phyloP scores from a whole-genome alignment of 768 basidiomycete genomes.

The Hypholoma fasciculare region DNA sequence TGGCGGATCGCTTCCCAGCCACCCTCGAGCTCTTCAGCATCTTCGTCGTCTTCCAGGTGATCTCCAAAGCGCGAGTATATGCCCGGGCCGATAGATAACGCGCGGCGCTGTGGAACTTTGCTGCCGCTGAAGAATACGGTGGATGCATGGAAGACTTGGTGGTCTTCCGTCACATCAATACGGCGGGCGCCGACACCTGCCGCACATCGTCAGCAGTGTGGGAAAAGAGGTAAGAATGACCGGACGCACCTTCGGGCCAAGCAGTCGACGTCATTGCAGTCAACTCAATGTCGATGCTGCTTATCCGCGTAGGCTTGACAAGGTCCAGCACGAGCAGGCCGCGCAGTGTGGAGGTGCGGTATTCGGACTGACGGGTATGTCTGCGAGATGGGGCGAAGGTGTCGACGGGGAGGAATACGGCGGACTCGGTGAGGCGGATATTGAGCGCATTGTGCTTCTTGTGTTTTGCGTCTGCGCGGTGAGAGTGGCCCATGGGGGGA shows the following conservation, averaged over 20 bases:
- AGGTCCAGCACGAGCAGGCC: constrained; percentile 59
- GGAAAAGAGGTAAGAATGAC: neutral
- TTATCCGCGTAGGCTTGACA: constrained; percentile 80
- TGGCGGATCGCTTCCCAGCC: constrained; percentile 18
- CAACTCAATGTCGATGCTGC: constrained; percentile 81
- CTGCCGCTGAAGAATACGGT: constrained; percentile 74
- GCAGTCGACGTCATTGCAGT: constrained; percentile 68
- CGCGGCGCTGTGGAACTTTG: constrained; percentile 30
- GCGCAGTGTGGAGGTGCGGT: constrained; percentile 55
- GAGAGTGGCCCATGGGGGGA: neutral
- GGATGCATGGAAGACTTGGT: constrained; percentile 68
- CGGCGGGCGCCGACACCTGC: constrained; percentile 69
- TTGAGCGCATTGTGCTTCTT: constrained; percentile 43
- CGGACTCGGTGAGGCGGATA: constrained; percentile 71
- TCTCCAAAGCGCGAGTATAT: constrained; percentile 25
- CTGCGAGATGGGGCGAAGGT: constrained; percentile 32
- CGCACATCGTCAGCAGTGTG: neutral
- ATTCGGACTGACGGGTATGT: constrained; percentile 19
- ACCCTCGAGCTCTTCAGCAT: constrained; percentile 26
- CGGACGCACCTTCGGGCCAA: constrained; percentile 81
- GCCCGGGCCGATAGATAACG: constrained; percentile 50
- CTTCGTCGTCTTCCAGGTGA: constrained; percentile 24
- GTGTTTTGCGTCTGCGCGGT: neutral
- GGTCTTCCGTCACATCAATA: constrained; percentile 77
- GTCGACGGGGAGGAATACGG: constrained; percentile 65